These are phyloP conservation scores for Cryomyces minteri DNA, from an alignment of 495 filamentous ascomycete genomes.

Conservation along the genomic window DNA sequence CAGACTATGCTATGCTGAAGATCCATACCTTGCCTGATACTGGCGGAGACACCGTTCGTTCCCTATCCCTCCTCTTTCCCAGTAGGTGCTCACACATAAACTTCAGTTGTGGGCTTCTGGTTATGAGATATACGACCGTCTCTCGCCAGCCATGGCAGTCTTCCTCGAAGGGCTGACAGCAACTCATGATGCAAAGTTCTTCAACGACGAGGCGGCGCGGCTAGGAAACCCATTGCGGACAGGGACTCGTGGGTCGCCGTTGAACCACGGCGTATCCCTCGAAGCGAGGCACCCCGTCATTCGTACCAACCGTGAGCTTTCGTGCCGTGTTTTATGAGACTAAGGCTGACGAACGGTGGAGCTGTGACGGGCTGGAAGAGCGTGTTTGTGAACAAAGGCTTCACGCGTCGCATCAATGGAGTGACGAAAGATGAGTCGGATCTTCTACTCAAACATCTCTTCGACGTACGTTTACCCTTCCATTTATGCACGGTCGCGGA, in stretches of 20 bases:
- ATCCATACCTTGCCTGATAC: conserved; percentile 43
- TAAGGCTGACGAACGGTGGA: no score
- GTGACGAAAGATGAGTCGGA: conserved; percentile 45
- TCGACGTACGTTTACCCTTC: no score
- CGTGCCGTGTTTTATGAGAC: no score
- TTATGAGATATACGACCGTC: conserved; percentile 63
- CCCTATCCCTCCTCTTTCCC: background rate
- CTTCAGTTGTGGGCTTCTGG: conserved; percentile 52
- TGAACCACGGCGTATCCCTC: conserved; percentile 45
- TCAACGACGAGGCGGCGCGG: conserved; percentile 34
- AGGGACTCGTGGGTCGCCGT: conserved; percentile 36
- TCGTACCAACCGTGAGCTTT: conserved; percentile 73
- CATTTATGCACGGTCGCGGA: no score
- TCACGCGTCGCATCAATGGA: conserved; percentile 46
- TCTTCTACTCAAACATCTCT: conserved; percentile 44
- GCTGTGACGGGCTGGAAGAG: conserved; percentile 66
- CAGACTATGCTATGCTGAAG: conserved; percentile 15
- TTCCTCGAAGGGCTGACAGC: conserved; percentile 54
- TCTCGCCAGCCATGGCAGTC: conserved; percentile 41
- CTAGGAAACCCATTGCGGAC: conserved; percentile 36
- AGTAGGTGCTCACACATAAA: conserved; percentile 31
- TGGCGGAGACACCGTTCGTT: conserved; percentile 36
- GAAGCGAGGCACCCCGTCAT: conserved; percentile 51
- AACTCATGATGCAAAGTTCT: conserved; percentile 42
- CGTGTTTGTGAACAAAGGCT: conserved; percentile 45